Percentiles rank a stretch among this genome's conserved stretches.
phyloP scores from a whole-genome alignment of 768 basidiomycete genomes.

The Suillus spraguei region DNA sequence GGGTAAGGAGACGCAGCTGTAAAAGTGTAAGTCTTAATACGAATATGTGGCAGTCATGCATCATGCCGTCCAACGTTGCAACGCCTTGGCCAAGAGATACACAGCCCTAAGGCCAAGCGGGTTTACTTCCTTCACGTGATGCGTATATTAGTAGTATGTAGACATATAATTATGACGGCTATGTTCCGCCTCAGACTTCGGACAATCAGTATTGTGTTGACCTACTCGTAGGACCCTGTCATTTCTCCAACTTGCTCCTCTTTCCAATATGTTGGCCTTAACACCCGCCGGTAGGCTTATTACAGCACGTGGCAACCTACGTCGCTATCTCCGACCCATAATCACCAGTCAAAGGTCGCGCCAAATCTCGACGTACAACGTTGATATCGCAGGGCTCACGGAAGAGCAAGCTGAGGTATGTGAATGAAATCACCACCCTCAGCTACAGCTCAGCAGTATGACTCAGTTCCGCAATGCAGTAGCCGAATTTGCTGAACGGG shows the following conservation, averaged over 20 bases:
- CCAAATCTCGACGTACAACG: constrained; percentile 65
- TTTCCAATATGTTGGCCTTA: neutral
- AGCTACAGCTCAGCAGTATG: constrained; percentile 1
- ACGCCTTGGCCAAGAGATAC: too few relatives aligned
- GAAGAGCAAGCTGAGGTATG: constrained; percentile 80
- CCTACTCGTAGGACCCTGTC: neutral
- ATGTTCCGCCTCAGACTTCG: neutral
- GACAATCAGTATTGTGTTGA: neutral
- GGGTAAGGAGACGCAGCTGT: neutral
- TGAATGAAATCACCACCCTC: constrained; percentile 9
- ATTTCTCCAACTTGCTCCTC: neutral
- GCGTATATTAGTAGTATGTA: neutral
- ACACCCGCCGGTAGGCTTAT: neutral
- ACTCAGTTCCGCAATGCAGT: constrained; percentile 81
- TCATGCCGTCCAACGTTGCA: too few relatives aligned
- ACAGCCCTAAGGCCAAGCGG: neutral
- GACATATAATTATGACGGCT: neutral
- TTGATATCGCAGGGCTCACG: constrained; percentile 73
- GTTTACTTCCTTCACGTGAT: constrained; percentile 1
- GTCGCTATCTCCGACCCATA: neutral
- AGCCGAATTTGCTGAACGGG: constrained; percentile 76
- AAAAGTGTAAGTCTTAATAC: neutral
- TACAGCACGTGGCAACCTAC: neutral
- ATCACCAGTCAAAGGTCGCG: constrained; percentile 10
- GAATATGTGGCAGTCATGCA: neutral